phyloP scores from a whole-genome alignment of 352 stramenopile genomes.

The Globisporangium takayamanum region DNA sequence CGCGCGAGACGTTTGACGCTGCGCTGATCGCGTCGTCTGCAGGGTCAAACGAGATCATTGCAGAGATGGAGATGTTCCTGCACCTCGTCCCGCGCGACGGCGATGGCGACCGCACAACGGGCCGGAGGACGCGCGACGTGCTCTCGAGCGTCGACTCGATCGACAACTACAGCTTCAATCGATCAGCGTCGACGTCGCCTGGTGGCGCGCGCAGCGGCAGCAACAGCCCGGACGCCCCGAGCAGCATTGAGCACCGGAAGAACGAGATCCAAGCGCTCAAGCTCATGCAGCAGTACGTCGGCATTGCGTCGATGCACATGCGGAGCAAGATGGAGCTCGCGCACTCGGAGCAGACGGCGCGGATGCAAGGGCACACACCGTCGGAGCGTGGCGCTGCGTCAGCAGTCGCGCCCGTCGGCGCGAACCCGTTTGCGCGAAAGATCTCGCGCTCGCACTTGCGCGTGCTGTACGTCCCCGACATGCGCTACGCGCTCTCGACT shows the following conservation, averaged over 20 bases:
- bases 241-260: conserved; percentile 61
- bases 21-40: conserved; percentile 61
- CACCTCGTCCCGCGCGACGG: conserved; percentile 22
- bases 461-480: conserved; percentile 57
- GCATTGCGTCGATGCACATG: conserved; percentile 86
- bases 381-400: conserved; percentile 24
- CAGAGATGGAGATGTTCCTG: conserved; percentile 43
- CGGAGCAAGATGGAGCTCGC: conserved; percentile 83
- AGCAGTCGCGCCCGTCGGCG: conserved; percentile 17
- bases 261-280: conserved; percentile 76
- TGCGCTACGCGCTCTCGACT: conserved; percentile 54
- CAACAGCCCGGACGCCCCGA: neutral
- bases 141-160: conserved; percentile 66
- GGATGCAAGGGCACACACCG: conserved; percentile 48
- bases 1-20: conserved; percentile 80
- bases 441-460: conserved; percentile 52
- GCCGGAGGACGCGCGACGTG: conserved; percentile 30
- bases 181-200: conserved; percentile 5
- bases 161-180: conserved; percentile 40
- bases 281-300: conserved; percentile 86
- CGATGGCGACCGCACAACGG: conserved; percentile 14
- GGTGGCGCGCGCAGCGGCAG: conserved; percentile 1
- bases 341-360: conserved; percentile 68
- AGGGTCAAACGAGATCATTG: conserved; percentile 40
- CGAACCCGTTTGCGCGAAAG: conserved; percentile 50